phyloP scores from a whole-genome alignment of 805 yeast species.

The Spathaspora sp. region DNA sequence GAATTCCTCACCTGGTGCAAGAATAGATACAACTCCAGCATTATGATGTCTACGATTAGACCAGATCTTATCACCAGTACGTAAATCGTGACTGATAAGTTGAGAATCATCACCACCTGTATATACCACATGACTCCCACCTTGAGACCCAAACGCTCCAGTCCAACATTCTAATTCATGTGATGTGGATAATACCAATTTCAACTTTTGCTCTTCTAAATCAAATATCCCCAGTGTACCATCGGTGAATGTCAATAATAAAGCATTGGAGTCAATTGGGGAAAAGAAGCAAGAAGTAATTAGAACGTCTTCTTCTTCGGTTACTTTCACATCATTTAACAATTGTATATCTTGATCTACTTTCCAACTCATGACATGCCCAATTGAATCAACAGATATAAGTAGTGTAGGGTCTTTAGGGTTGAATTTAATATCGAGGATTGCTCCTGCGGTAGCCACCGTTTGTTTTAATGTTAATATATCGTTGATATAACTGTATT shows the following conservation, averaged over 20 bases:
- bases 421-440: constrained; percentile 71
- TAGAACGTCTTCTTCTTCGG: constrained; percentile 42
- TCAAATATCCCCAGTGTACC: constrained; percentile 55
- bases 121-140: constrained; percentile 55
- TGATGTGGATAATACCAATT: constrained; percentile 23
- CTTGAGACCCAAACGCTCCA: constrained; percentile 64
- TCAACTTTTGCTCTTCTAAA: constrained; percentile 12
- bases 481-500: constrained; percentile 26
- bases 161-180: constrained; percentile 91
- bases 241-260: constrained; percentile 62
- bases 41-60: constrained; percentile 48
- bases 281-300: constrained; percentile 66
- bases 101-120: constrained; percentile 90
- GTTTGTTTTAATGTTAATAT: constrained; percentile 13
- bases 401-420: constrained; percentile 50
- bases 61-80: constrained; percentile 38
- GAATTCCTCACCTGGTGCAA: constrained; percentile 35
- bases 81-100: constrained; percentile 68
- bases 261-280: constrained; percentile 26
- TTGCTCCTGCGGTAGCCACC: constrained; percentile 51
- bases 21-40: constrained; percentile 88
- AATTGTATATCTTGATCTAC: constrained; percentile 20
- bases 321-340: constrained; percentile 33
- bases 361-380: constrained; percentile 65
- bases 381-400: constrained; percentile 77